Evolutionary conservation across 306 rosid genomes (phyloP), one percentile per base, ranked within the genome.

Genomic region (Vigna trinervia): DNA sequence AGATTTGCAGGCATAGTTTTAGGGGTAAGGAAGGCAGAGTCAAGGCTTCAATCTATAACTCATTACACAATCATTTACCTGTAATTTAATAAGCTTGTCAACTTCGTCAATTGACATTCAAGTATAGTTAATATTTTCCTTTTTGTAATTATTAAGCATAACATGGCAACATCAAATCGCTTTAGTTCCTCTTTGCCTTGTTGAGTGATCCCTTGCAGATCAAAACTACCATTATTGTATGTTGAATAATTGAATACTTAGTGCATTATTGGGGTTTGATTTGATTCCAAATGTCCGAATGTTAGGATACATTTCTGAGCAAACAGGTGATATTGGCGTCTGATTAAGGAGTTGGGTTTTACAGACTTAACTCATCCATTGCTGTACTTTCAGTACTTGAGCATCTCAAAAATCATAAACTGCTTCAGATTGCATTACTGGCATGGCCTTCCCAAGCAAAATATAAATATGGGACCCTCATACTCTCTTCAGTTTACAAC

Each of bases 221-320:
- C 75, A 78, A 20, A 82, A 84, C 54, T 62, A 15, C 34, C 67
- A 82, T 82, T 54, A 82, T 63, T 76, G 20, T 46, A 78, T 80
- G 73, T 77, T 84, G 43, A 74, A 66, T 65, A 12, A 65, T 65
- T 47, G 77, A 80, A 64, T 62, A 79, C 19, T 79, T 53, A 73
- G 66, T 77, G 76, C 62, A 73, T 84, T 70, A 73, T 75, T 79
- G 52, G 81, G 46, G 75, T 36, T 81, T 75, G 87, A 85, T 81
- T 86, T 88, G 88, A 91, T 89, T 91, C 94, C 77, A 84, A 67
- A 39, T 91, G 92, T 89, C 87, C 71, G 84, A 89, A 80, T 86
- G 81, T 80, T 34, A 83, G 92, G 91, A 79, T 73, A 79, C 92
- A 86, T 17, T 74, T 83, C 43, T 62, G 81, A 80, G 59, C 38